phyloP scores from a whole-genome alignment of 306 rosid genomes.

The Malus sieversii region DNA sequence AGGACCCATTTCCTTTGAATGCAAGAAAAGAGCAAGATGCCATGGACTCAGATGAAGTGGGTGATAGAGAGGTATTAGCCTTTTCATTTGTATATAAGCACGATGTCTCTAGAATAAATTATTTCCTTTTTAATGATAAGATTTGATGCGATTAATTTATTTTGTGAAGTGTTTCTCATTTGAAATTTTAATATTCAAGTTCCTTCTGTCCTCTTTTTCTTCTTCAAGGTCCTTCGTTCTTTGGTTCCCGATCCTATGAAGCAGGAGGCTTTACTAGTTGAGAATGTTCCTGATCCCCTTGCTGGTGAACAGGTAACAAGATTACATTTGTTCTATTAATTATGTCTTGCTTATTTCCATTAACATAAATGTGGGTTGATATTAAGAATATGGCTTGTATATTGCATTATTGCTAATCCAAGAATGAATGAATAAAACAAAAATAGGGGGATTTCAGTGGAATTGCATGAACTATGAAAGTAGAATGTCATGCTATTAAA shows the following conservation, averaged over 20 bases:
- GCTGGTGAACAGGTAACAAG: conserved; percentile 85
- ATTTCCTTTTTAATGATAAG: background rate
- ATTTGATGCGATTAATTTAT: background rate
- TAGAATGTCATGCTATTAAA: background rate
- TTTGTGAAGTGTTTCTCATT: background rate
- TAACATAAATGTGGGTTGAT: background rate
- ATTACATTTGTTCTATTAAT: background rate
- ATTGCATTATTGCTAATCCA: background rate
- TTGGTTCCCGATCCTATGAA: conserved; percentile 57
- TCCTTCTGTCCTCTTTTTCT: conserved; percentile 3
- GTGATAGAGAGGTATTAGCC: conserved; percentile 44
- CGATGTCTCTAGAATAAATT: background rate
- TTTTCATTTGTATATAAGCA: background rate
- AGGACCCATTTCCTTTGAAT: conserved; percentile 75
- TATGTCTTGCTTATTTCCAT: background rate
- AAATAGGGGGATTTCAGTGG: background rate
- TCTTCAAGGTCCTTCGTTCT: conserved; percentile 45
- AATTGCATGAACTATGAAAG: background rate
- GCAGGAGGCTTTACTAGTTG: conserved; percentile 70
- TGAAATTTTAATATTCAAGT: background rate
- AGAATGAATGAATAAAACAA: background rate
- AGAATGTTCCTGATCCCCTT: conserved; percentile 79
- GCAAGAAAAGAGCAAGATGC: conserved; percentile 54
- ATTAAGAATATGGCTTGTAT: background rate
- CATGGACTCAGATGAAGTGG: conserved; percentile 66